phyloP scores from a whole-genome alignment of 2,329 filamentous ascomycete genomes.

The Beauveria brongniartii region DNA sequence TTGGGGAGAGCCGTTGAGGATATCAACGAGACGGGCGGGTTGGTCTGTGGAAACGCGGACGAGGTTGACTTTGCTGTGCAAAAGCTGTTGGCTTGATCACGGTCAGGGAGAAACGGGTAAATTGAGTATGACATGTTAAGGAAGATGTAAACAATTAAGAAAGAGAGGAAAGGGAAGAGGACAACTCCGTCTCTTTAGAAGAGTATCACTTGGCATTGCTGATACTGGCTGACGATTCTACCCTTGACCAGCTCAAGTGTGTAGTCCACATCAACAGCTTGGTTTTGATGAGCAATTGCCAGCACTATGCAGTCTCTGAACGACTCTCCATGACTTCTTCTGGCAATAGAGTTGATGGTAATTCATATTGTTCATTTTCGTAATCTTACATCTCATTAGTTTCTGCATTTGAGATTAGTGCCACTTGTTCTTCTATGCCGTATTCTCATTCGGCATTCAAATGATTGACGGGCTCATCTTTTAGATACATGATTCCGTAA shows the following conservation, averaged over 20 bases:
- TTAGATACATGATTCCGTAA: neutral
- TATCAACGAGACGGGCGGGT: constrained; percentile 41
- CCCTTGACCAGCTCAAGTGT: too few species aligned
- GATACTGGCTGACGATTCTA: too few species aligned
- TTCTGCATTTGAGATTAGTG: neutral
- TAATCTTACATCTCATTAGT: neutral
- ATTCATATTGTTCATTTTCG: neutral
- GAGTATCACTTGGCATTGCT: neutral
- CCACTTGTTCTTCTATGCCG: neutral
- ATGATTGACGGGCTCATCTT: neutral
- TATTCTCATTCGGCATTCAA: neutral
- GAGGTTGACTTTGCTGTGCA: constrained; percentile 35
- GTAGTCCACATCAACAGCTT: too few species aligned
- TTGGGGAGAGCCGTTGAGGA: constrained; percentile 29
- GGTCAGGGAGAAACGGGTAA: neutral
- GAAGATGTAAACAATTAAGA: too few species aligned
- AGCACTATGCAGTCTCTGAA: too few species aligned
- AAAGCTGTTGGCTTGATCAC: constrained; percentile 12
- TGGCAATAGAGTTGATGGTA: neutral
- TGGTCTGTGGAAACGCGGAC: constrained; percentile 42
- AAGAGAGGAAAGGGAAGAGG: neutral
- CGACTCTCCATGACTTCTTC: too few species aligned
- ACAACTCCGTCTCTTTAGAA: neutral
- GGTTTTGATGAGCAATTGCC: too few species aligned
- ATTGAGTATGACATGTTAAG: too few species aligned